These are phyloP conservation scores for Thalassiosira profunda DNA, from an alignment of 108 stramenopile species.

Conservation along the genomic window DNA sequence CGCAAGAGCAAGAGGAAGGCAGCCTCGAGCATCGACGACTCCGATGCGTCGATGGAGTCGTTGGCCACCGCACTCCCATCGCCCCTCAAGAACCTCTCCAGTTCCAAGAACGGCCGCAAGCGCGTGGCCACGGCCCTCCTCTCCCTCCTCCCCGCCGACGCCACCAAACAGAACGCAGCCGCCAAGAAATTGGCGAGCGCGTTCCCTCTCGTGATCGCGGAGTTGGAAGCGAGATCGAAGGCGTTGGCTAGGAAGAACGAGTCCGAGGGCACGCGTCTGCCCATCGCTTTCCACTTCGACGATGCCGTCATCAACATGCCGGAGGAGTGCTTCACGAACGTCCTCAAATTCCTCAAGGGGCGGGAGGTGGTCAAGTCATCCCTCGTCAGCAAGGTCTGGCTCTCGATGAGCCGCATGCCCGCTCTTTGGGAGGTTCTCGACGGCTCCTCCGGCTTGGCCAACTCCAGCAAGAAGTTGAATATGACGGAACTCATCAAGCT, in stretches of 20 bases:
- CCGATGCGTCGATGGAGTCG: no score
- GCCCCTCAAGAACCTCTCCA: slow-evolving; percentile 9
- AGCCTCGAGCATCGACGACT: no score
- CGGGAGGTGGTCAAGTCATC: slow-evolving; percentile 19
- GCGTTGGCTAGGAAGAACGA: slow-evolving; percentile 8
- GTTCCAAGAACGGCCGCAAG: background rate
- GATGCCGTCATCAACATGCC: slow-evolving; percentile 25
- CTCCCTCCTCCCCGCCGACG: slow-evolving; percentile 8
- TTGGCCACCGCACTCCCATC: no score
- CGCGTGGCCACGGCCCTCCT: slow-evolving; percentile 4
- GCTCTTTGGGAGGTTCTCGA: slow-evolving; percentile 14
- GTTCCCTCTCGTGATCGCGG: slow-evolving; percentile 18
- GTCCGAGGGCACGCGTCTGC: background rate
- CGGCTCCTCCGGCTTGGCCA: slow-evolving; percentile 10
- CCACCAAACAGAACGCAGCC: slow-evolving; percentile 13
- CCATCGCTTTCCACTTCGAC: slow-evolving; percentile 34
- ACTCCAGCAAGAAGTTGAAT: slow-evolving; percentile 4
- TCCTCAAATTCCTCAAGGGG: slow-evolving; percentile 11
- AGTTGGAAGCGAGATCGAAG: slow-evolving; percentile 17
- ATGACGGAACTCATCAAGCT: slow-evolving; percentile 13
- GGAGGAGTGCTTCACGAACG: slow-evolving; percentile 12
- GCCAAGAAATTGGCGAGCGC: slow-evolving; percentile 19
- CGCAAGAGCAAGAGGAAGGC: no score
- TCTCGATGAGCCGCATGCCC: slow-evolving; percentile 16
- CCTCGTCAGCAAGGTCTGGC: slow-evolving; percentile 24